Base-by-base conservation (phyloP, 257 asterid genomes). In the Cruciata laevipes region DNA sequence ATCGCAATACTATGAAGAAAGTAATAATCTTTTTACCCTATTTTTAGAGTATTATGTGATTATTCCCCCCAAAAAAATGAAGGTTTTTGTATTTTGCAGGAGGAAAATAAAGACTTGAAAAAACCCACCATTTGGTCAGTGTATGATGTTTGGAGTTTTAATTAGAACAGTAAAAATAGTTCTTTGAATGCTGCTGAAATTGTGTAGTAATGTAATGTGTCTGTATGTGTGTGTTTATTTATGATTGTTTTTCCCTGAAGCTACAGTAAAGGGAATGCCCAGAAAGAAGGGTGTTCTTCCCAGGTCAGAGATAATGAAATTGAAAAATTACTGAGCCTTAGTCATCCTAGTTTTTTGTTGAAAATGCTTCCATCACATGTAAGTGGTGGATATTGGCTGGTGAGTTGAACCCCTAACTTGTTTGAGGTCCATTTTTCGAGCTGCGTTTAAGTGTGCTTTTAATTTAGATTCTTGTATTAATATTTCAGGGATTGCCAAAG, bases 381-480 rank as follows among this genome's bases (percentile, higher is more conserved):
- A 18, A 80, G 84, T 18, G 80, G 82, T 31, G 86, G 83, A 68
- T 87, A 78, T 78, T 82, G 86, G 81, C 69, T 85, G 89, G 95
- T 87, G 73, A 74, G 89, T 76, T 24, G 69, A 53, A 53, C 20
- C 27, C 60, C 25, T 53, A 3, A 20, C 8, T 21, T 16, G 16
- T 1, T 47, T 17, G 60, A 18, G 24, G 20, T 51, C 21, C 68
- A 59, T 52, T 38, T 6, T 53, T 66, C 30, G 7, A 65, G 59
- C 37, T 65, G 58, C 37, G 1, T 23, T 35, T 63, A 31, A 14
- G 35, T 53, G 11, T 55, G 37, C 61, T 16, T 60, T 12, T 42
- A 2, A 42, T 5, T 42, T 12, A 37, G 60, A 42, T 17, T 20
- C 58, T 69, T 62, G 67, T 47, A 40, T 13, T n/a, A 66, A n/a